Conservation (phyloP, 2,329 filamentous ascomycete genomes). For the Aureobasidium sp. region DNA sequence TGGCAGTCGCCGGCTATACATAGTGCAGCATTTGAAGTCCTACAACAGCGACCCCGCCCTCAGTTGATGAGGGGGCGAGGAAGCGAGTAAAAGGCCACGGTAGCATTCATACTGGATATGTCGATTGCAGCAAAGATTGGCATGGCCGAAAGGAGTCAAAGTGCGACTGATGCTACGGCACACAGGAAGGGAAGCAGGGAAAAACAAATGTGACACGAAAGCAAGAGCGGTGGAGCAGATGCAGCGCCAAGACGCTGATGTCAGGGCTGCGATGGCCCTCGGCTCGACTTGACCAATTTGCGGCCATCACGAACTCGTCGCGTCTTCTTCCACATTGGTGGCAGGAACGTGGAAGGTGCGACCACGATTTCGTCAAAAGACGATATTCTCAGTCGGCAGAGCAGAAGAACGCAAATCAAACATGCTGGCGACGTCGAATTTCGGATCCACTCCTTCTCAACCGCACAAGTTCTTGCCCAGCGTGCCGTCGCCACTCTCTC, state of each 20-base stretch:
- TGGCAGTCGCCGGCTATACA: neutral
- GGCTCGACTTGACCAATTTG: neutral
- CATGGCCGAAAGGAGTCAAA: neutral
- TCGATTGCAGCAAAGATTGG: conserved; percentile 7
- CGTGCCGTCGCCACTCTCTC: conserved; percentile 37
- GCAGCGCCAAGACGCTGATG: neutral
- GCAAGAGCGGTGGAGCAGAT: neutral
- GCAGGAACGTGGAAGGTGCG: neutral
- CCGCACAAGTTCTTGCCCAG: conserved; percentile 22
- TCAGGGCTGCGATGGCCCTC: neutral
- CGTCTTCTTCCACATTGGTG: neutral
- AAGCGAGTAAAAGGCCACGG: neutral
- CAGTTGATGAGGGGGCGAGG: conserved; percentile 3
- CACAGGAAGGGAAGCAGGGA: neutral
- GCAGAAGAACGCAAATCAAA: neutral
- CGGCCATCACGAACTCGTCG: neutral
- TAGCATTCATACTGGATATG: neutral
- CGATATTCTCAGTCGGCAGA: neutral
- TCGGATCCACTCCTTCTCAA: neutral
- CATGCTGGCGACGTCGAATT: neutral
- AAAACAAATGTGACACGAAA: neutral
- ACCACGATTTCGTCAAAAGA: neutral
- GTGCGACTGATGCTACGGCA: neutral
- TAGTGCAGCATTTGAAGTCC: neutral
- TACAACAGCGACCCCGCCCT: neutral